Percentiles rank a stretch among this genome's conserved stretches.
Conservation (phyloP, 768 basidiomycete species). For the Rhizopogon vesiculosus region DNA sequence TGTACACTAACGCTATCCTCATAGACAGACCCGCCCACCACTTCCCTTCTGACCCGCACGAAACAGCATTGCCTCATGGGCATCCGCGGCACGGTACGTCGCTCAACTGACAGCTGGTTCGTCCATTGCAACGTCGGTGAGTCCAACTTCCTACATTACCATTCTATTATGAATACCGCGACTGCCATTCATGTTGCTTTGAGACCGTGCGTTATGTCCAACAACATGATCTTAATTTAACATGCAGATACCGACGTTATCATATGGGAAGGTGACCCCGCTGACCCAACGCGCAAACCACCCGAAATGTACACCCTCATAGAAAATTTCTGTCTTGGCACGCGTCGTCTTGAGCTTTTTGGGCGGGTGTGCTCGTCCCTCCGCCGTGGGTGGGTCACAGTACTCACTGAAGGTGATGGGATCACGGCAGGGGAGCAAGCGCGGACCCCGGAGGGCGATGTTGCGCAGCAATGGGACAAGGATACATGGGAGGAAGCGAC, state of each 20-base stretch:
- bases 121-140: conserved; percentile 96
- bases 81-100: conserved; percentile 92
- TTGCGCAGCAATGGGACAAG: conserved; percentile 47
- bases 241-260: conserved; percentile 90
- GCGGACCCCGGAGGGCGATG: conserved; percentile 17
- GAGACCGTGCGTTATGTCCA: no score
- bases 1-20: neutral
- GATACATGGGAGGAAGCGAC: conserved; percentile 63
- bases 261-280: conserved; percentile 90
- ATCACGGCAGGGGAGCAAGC: conserved; percentile 37
- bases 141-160: conserved; percentile 20
- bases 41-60: conserved; percentile 80
- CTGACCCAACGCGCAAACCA: conserved; percentile 82
- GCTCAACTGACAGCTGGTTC: conserved; percentile 93
- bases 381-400: conserved; percentile 92
- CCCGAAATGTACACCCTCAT: conserved; percentile 95
- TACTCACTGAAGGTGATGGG: conserved; percentile 62
- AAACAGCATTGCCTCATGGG: conserved; percentile 98
- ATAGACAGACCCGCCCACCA: conserved; percentile 82
- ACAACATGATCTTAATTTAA: neutral
- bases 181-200: conserved; percentile 2
- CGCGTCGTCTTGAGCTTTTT: conserved; percentile 87
- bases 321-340: conserved; percentile 96
- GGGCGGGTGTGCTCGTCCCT: conserved; percentile 63
- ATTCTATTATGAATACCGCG: neutral